Conservation (phyloP, 1,139 yeast genomes). For the Candida sp. region DNA sequence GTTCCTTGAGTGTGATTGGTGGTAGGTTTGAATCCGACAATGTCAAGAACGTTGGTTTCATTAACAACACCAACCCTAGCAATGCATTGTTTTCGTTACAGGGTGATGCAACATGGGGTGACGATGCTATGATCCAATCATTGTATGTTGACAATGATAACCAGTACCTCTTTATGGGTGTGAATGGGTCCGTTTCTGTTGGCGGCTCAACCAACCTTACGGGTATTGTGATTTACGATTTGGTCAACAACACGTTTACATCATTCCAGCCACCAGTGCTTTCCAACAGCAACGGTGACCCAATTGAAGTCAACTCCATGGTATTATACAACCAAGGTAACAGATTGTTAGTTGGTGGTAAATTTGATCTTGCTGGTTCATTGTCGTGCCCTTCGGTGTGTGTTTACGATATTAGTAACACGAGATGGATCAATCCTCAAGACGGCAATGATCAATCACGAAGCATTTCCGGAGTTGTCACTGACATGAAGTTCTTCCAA, state of each 20-base stretch:
- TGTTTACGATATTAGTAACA: constrained; percentile 60
- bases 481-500: constrained; percentile 57
- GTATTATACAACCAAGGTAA: constrained; percentile 53
- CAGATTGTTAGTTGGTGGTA: constrained; percentile 76
- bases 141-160: constrained; percentile 44
- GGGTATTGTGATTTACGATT: constrained; percentile 58
- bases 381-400: constrained; percentile 68
- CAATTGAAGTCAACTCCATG: constrained; percentile 54
- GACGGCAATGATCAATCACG: constrained; percentile 30
- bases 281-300: constrained; percentile 23
- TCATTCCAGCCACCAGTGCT: constrained; percentile 53
- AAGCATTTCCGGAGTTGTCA: constrained; percentile 55
- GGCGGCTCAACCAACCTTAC: constrained; percentile 27
- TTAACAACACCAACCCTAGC: constrained; percentile 31
- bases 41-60: constrained; percentile 42
- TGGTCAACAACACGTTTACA: constrained; percentile 41
- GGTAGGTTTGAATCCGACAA: constrained; percentile 35
- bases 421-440: constrained; percentile 59
- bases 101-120: constrained; percentile 40
- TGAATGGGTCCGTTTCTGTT: constrained; percentile 46
- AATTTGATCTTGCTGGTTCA: constrained; percentile 64
- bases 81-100: constrained; percentile 28
- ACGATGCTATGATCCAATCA: constrained; percentile 38
- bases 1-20: constrained; percentile 56
- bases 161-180: constrained; percentile 52